Conservation (phyloP, 139 green algal genomes). For the Coelastrella sp. region DNA sequence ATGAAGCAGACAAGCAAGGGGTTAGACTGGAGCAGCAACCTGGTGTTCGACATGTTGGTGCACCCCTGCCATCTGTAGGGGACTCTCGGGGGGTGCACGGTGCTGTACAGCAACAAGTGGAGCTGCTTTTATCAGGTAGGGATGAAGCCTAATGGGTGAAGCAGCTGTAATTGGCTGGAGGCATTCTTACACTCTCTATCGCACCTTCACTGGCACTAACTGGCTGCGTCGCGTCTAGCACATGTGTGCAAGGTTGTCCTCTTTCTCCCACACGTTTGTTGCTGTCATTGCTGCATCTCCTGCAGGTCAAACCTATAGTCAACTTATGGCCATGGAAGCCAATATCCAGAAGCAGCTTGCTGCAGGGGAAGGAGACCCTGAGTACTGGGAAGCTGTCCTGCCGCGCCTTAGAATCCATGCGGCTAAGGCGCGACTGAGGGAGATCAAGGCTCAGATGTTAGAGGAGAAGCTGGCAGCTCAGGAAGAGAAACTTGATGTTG, state of each 20-base stretch:
- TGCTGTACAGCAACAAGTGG: slow-evolving; percentile 24
- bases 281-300: neutral
- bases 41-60: slow-evolving; percentile 9
- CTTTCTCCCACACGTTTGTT: no score
- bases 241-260: no score
- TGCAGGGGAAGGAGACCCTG: slow-evolving; percentile 61
- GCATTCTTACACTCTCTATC: no score
- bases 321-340: slow-evolving; percentile 50
- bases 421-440: slow-evolving; percentile 64
- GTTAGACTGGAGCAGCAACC: neutral
- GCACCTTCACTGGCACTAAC: no score
- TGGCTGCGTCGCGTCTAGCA: no score
- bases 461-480: slow-evolving; percentile 1
- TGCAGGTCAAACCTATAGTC: slow-evolving; percentile 38
- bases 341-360: slow-evolving; percentile 43
- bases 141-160: no score
- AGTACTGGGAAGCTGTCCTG: slow-evolving; percentile 80
- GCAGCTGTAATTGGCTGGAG: no score
- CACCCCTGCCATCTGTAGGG: neutral
- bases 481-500: slow-evolving; percentile 43
- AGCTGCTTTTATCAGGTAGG: slow-evolving; percentile 49
- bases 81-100: neutral
- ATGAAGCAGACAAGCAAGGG: slow-evolving; percentile 13
- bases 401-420: slow-evolving; percentile 36
- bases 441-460: slow-evolving; percentile 64